Base-by-base conservation (phyloP, 805 yeast genomes). In the Alloascoidea africana region DNA sequence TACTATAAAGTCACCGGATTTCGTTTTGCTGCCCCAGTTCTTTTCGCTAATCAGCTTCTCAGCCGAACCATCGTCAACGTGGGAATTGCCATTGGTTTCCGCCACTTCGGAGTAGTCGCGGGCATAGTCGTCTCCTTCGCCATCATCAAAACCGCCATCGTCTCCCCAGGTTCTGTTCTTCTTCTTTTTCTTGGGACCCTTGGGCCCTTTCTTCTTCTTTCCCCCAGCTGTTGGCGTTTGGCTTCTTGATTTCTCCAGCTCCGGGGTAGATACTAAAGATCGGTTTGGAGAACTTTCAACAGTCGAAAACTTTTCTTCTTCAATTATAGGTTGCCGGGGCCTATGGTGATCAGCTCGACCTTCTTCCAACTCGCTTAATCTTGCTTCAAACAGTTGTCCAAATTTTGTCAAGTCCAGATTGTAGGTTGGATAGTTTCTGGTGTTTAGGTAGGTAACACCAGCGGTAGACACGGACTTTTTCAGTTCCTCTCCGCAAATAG, bases 101-200 rank as follows among this genome's bases (percentile, higher is more conserved):
- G n/a, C n/a, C n/a, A n/a, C n/a, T 8, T 23, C n/a, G n/a, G 13
- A 8, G n/a, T 23, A 23, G n/a, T 23, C 30, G 38, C 61, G 50
- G 13, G 74, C 76, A 36, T 58, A 55, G 1, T 50, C 47, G 14
- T 51, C 52, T 16, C 52, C 51, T 36, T 62, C 58, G 1, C 58
- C 53, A 13, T 48, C 47, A 4, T 62, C 64, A 36, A 60, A 64
- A 19, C 58, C 45, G 4, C 86, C 87, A 47, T 75, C 79, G 18
- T 68, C 69, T 17, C 70, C 76, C 84, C 84, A 77, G 49, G 67
- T 74, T 48, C 89, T 56, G 51, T 61, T 64, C 50, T 73, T 70
- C 39, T 49, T 51, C 27, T 43, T 33, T 34, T 45, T 40, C 32
- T 46, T 45, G 27, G 38, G 16, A 5, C 34, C 27, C 27, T 40